Conservation (phyloP, 192 early-diverging fungal species). For the Ambispora gerdemannii region DNA sequence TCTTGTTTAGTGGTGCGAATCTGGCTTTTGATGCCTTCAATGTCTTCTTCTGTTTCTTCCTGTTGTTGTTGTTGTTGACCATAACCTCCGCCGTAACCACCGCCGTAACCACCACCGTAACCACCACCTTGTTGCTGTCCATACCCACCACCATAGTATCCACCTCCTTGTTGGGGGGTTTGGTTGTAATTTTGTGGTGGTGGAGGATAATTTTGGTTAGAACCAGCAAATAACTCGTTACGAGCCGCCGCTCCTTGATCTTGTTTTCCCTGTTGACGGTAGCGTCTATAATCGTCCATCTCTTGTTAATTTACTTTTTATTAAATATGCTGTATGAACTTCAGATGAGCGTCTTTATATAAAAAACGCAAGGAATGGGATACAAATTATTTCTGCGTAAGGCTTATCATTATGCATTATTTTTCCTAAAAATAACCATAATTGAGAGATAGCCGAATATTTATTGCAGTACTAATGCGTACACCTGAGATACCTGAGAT, state of each 20-base stretch:
- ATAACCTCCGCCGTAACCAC: conserved; percentile 24
- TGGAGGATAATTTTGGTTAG: conserved; percentile 1
- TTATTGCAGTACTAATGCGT: no score
- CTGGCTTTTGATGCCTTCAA: conserved; percentile 58
- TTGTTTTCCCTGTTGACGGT: conserved; percentile 3
- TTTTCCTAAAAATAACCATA: no score
- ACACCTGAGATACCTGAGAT: no score
- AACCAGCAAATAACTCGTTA: conserved; percentile 17
- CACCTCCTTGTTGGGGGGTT: background rate
- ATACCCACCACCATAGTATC: conserved; percentile 21
- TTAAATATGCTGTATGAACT: no score
- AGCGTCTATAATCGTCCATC: conserved; percentile 29
- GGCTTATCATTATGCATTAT: no score
- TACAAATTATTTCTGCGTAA: no score
- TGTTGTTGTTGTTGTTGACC: conserved; percentile 34
- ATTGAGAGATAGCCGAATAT: no score
- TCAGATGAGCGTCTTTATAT: no score
- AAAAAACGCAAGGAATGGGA: no score
- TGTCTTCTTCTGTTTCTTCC: conserved; percentile 61
- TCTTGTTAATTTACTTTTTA: no score
- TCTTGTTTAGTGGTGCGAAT: conserved; percentile 62
- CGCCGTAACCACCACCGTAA: conserved; percentile 12
- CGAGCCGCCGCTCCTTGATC: no score
- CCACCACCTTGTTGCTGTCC: conserved; percentile 31
- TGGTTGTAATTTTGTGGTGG: background rate